phyloP scores from a whole-genome alignment of 1,284 basidiomycete genomes.

The Puccinia hordei region DNA sequence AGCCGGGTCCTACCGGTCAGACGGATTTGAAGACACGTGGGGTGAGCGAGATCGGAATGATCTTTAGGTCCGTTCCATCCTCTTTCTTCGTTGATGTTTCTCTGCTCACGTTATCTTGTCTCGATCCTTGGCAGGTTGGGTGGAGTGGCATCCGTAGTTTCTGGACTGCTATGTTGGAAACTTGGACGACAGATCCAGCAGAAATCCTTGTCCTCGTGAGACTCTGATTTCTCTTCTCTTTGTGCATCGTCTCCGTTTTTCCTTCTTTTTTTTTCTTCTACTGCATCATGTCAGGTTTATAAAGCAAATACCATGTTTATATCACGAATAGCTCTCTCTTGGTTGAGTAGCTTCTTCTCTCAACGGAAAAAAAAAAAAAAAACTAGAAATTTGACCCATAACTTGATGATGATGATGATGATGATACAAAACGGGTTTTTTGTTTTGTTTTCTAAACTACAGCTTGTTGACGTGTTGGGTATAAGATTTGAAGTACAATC shows the following conservation, averaged over 20 bases:
- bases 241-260: neutral
- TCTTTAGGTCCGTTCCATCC: neutral
- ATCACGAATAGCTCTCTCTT: too few relatives aligned
- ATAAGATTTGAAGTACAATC: too few relatives aligned
- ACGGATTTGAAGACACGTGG: too few relatives aligned
- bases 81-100: neutral
- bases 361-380: too few relatives aligned
- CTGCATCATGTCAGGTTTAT: too few relatives aligned
- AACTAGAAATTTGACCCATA: too few relatives aligned
- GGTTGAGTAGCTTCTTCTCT: too few relatives aligned
- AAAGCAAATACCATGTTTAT: too few relatives aligned
- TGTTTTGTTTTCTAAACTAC: too few relatives aligned
- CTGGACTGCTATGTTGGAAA: conserved; percentile 13
- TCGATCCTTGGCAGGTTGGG: neutral
- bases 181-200: neutral
- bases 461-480: too few relatives aligned
- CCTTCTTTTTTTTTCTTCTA: neutral
- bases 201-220: neutral
- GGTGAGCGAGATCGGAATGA: neutral
- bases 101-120: neutral
- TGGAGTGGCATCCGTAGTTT: conserved; percentile 9
- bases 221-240: neutral
- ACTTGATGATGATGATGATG: too few relatives aligned
- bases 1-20: neutral
- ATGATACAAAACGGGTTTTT: too few relatives aligned